Percentiles rank a stretch among this genome's conserved stretches.
These are phyloP conservation scores for Podospora tetraspora DNA, from an alignment of 495 filamentous ascomycete genomes.

Conservation along the genomic window DNA sequence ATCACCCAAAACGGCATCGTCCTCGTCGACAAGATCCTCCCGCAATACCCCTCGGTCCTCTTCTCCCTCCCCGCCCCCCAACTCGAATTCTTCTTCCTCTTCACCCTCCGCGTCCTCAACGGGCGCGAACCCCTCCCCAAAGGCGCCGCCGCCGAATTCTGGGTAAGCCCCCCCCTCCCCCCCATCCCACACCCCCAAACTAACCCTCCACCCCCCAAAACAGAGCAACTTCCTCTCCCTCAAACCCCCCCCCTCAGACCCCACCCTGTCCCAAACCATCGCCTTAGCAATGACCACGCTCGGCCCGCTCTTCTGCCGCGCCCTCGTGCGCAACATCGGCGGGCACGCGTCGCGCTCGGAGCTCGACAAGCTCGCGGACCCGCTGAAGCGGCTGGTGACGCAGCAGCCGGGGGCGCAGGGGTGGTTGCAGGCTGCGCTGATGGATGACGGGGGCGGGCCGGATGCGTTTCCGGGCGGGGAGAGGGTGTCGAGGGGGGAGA, in stretches of 20 bases:
- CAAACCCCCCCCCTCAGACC: slow-evolving; percentile 23
- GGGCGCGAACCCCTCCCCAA: slow-evolving; percentile 76
- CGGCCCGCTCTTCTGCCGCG: slow-evolving; percentile 54
- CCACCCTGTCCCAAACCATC: slow-evolving; percentile 42
- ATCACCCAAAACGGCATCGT: slow-evolving; percentile 71
- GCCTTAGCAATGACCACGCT: slow-evolving; percentile 52
- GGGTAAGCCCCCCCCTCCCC: slow-evolving; percentile 48
- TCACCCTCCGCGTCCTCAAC: slow-evolving; percentile 65
- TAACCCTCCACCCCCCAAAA: slow-evolving; percentile 8
- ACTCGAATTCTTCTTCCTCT: slow-evolving; percentile 67
- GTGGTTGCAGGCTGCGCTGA: slow-evolving; percentile 58
- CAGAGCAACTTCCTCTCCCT: slow-evolving; percentile 46
- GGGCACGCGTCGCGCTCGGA: slow-evolving; percentile 74
- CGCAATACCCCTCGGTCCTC: slow-evolving; percentile 56
- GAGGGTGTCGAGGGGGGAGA: slow-evolving; percentile 53
- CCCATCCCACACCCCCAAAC: slow-evolving; percentile 23
- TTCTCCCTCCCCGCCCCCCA: slow-evolving; percentile 44
- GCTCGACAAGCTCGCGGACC: slow-evolving; percentile 67
- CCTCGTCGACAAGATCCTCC: slow-evolving; percentile 61
- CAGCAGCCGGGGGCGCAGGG: slow-evolving; percentile 53
- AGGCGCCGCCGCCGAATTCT: slow-evolving; percentile 71
- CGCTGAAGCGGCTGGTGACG: slow-evolving; percentile 68
- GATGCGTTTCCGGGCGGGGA: slow-evolving; percentile 56
- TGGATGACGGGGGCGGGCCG: slow-evolving; percentile 26
- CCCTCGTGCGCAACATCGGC: slow-evolving; percentile 62